A percentile compares a stretch with the other conserved stretches of the same genome.
These are phyloP conservation scores for Candida awuae DNA, from an alignment of 805 yeast genomes.

Conservation along the genomic window DNA sequence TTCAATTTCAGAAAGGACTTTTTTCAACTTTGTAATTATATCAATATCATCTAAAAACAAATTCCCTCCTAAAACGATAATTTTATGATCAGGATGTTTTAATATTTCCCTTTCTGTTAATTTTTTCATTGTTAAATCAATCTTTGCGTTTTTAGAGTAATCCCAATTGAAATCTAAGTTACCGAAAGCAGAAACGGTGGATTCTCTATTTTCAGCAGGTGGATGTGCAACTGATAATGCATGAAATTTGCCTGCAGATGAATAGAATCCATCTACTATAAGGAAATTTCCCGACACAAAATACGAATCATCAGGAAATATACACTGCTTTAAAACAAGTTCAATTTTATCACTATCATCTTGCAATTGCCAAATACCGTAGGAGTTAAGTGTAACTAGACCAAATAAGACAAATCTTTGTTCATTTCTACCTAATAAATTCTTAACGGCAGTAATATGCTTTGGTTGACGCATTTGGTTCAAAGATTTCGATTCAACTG, in stretches of 20 bases:
- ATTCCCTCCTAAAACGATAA: conserved; percentile 71
- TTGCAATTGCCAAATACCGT: conserved; percentile 68
- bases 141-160: conserved; percentile 33
- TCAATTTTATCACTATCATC: conserved; percentile 73
- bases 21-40: conserved; percentile 56
- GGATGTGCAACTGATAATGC: conserved; percentile 80
- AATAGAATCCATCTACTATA: conserved; percentile 78
- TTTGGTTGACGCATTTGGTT: conserved; percentile 11
- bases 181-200: conserved; percentile 65
- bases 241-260: conserved; percentile 61
- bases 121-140: conserved; percentile 52
- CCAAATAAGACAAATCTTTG: conserved; percentile 73
- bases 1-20: conserved; percentile 49
- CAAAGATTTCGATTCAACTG: neutral
- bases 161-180: conserved; percentile 53
- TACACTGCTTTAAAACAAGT: conserved; percentile 54
- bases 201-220: conserved; percentile 69
- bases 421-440: conserved; percentile 79
- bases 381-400: conserved; percentile 50
- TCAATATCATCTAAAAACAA: conserved; percentile 53
- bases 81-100: conserved; percentile 43
- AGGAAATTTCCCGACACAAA: conserved; percentile 71
- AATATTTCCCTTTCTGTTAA: conserved; percentile 42
- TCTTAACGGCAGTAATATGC: conserved; percentile 65
- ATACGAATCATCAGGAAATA: conserved; percentile 56